Base-by-base conservation (phyloP, 2,329 filamentous ascomycete genomes). In the Curvularia hawaiiensis region DNA sequence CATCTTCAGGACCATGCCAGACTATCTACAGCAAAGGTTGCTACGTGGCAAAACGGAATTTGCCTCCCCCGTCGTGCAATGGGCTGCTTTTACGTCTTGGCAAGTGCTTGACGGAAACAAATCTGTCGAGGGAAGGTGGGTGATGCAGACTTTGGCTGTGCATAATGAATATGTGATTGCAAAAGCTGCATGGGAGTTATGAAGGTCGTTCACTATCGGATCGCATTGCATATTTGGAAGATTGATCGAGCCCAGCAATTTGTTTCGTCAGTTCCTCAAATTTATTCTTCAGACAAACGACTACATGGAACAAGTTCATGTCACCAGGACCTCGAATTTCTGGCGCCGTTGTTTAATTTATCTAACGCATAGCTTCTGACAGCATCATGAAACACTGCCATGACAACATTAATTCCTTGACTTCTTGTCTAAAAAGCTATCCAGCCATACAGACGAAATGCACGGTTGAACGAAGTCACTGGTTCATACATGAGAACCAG, bases 41-140 rank as follows among this genome's bases (percentile, higher is more conserved):
- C 53, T 33, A 52, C 28, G 39, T 46, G 35, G 50, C 49, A 51
- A 52, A 5, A 53, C 20, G 3, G 43, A 55, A 4, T 58, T 55
- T 38, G 38, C 54, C 26, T 66, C 64, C 14, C 58, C 67, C 1
- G 48, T 68, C 8, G 58, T 67, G 14, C 64, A 69, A 26, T 70
- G 64, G 67, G 65, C 66, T 31, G 43, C 62, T 35, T 59, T 58
- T 20, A 69, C 64, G 4, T 64, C 66, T 1, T 64, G 61, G 59
- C 58, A 45, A 22, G 61, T 55, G 28, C 51, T 73, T 16, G 41
- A 50, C 20, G 58, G 59, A 4, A 52, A 61, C 41, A 58, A 61
- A 4, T 67, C 64, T 6, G 39, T 24, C 0, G 62, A 66, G 14
- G 66, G 56, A 26, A 61, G 48, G 16, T 65, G 60, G 58, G 44